phyloP scores from a whole-genome alignment of 2,329 filamentous ascomycete genomes.

The Fusarium abutilonis region DNA sequence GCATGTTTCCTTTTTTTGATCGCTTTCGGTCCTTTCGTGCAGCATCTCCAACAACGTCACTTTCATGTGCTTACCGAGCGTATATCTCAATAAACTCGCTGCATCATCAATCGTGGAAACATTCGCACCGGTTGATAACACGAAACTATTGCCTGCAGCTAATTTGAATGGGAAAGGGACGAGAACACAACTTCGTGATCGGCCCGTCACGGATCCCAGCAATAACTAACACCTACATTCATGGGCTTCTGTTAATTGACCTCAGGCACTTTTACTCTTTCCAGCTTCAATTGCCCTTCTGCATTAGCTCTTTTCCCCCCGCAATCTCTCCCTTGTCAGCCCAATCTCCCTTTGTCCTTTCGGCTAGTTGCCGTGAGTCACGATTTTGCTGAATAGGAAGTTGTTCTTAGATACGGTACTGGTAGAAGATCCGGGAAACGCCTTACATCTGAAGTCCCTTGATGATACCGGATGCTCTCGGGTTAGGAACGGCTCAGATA shows the following conservation, averaged over 20 bases:
- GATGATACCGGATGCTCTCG: not conserved
- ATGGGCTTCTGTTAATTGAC: not conserved
- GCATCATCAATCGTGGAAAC: not conserved
- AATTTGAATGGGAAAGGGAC: not conserved
- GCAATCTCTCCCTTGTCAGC: conserved; percentile 19
- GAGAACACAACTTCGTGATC: not conserved
- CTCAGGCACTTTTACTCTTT: not conserved
- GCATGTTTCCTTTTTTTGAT: conserved; percentile 24
- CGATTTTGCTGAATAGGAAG: not conserved
- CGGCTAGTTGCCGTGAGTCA: conserved; percentile 1
- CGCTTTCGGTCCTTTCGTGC: conserved; percentile 18
- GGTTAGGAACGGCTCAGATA: conserved; percentile 15
- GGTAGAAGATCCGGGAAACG: conserved; percentile 12
- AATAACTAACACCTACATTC: not conserved
- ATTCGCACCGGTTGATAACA: not conserved
- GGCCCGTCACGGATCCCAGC: conserved; percentile 2
- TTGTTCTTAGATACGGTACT: conserved; percentile 1
- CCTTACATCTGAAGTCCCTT: conserved; percentile 11
- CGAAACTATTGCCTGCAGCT: not conserved
- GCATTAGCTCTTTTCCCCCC: conserved; percentile 15
- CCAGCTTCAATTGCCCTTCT: conserved; percentile 1
- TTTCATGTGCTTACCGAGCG: conserved; percentile 3
- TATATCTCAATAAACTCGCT: conserved; percentile 19
- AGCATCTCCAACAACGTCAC: conserved; percentile 4
- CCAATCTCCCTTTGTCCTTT: conserved; percentile 13